Evolutionary conservation across 495 filamentous ascomycete species (phyloP).

Genomic region (Tuber indicum): DNA sequence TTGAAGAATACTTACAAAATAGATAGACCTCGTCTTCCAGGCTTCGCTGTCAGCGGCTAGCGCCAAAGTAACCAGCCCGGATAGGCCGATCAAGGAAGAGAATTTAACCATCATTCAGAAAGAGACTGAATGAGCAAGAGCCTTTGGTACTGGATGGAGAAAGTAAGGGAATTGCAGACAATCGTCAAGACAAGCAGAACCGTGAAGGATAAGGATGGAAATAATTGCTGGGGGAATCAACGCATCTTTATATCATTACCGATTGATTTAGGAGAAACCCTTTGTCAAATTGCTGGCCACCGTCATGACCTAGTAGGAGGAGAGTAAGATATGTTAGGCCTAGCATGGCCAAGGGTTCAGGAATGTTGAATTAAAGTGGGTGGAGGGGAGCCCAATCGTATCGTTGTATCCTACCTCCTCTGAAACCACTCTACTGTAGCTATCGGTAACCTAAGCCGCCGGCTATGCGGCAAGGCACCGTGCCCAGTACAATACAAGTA

Average conservation of each 20-base stretch:
- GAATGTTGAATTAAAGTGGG: neutral
- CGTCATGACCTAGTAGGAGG: neutral
- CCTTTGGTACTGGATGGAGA: neutral
- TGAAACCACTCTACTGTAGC: too few relatives aligned
- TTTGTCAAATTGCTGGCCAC: neutral
- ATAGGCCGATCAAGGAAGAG: conserved; percentile 15
- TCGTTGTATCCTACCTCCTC: too few relatives aligned
- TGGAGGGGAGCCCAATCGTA: neutral
- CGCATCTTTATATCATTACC: neutral
- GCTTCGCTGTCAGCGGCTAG: conserved; percentile 41
- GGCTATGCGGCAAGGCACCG: too few relatives aligned
- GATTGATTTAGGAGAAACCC: neutral
- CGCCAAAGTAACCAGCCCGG: conserved; percentile 26
- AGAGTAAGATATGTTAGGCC: neutral
- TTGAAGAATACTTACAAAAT: conserved; percentile 18
- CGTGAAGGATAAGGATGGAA: neutral
- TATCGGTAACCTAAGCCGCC: too few relatives aligned
- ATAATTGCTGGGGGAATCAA: neutral
- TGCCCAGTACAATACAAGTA: too few relatives aligned
- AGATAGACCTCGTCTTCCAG: conserved; percentile 45
- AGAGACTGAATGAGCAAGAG: neutral
- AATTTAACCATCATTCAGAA: neutral
- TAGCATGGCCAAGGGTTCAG: neutral
- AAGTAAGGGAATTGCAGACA: neutral
- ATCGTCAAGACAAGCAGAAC: neutral